Base-by-base conservation (phyloP, 164 flowering plant species). In the Chimonanthus praecox region DNA sequence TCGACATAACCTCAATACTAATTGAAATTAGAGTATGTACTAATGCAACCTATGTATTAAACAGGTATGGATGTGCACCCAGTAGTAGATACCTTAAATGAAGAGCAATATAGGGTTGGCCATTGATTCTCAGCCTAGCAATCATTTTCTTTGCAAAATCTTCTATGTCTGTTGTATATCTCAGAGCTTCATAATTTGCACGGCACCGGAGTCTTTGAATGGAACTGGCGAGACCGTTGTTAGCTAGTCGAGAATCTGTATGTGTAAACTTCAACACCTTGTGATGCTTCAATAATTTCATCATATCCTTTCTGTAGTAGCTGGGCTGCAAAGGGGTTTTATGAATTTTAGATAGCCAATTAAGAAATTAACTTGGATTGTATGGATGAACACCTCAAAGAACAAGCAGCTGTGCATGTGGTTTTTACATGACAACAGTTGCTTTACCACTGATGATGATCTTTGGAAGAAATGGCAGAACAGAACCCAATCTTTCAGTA, bases 121-220 rank as follows among this genome's bases (percentile, higher is more conserved):
- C 79, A n/a, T 86, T 78, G 3, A 71, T 83, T 75, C 87, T 83
- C 1, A 94, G 78, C 64, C 96, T 79, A 54, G 84, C 77, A 6
- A 88, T 86, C 72, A 94, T 74, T 63, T 71, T 80, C 77, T 73
- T 83, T 5, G 91, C 98, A 16, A 90, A 84, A 4, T 86, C 86
- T 74, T 95, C 94, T 54, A 95, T 91, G 71, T 87, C 93, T 11
- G 78, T 51, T 3, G 90, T 20, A 74, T 84, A 93, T 2, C 85
- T 84, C 8, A 93, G 90, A 3, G 98, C 98, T 74, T 80, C 73
- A 54, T 89, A 95, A 72, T 90, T 91, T 16, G 92, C 93, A 3
- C 87, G 90, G 68, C 98, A 95, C 21, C 99, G 76, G 5, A 95
- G 89, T 80, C 71, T 89, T 73, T 92, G 99, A 45, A 90, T 83